Conservation (phyloP, 2,329 filamentous ascomycete species). For the Penicillium corylophilum region DNA sequence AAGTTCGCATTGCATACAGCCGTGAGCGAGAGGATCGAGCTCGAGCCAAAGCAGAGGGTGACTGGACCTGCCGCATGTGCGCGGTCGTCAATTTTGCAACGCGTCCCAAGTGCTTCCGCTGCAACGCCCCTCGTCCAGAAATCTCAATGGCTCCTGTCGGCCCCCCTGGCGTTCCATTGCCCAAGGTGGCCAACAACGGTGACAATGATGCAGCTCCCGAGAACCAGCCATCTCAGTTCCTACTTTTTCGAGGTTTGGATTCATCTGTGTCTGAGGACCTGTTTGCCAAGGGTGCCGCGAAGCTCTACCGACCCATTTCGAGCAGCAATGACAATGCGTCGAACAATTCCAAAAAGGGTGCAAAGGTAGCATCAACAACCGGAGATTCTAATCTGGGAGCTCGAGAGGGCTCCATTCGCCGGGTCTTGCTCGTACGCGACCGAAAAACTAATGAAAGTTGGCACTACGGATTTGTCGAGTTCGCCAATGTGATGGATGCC, state of each 20-base stretch:
- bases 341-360: constrained; percentile 44
- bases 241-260: constrained; percentile 71
- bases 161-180: constrained; percentile 40
- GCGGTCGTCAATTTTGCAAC: constrained; percentile 57
- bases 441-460: constrained; percentile 69
- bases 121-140: constrained; percentile 52
- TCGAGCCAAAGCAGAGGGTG: constrained; percentile 50
- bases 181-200: constrained; percentile 51
- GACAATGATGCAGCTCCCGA: constrained; percentile 57
- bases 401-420: constrained; percentile 69
- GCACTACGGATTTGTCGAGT: constrained; percentile 82
- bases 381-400: constrained; percentile 66
- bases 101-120: constrained; percentile 58
- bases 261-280: constrained; percentile 69
- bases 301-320: constrained; percentile 62
- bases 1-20: constrained; percentile 54
- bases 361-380: constrained; percentile 56
- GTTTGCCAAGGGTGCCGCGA: constrained; percentile 70
- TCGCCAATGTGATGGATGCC: constrained; percentile 72
- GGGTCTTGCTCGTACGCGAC: constrained; percentile 75
- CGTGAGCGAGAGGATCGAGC: constrained; percentile 54
- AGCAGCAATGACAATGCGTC: constrained; percentile 36
- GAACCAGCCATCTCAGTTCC: constrained; percentile 68
- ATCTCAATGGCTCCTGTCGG: constrained; percentile 31
- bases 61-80: constrained; percentile 61